Base-by-base conservation (phyloP, 2,329 filamentous ascomycete species). In the Cadophora sp. region DNA sequence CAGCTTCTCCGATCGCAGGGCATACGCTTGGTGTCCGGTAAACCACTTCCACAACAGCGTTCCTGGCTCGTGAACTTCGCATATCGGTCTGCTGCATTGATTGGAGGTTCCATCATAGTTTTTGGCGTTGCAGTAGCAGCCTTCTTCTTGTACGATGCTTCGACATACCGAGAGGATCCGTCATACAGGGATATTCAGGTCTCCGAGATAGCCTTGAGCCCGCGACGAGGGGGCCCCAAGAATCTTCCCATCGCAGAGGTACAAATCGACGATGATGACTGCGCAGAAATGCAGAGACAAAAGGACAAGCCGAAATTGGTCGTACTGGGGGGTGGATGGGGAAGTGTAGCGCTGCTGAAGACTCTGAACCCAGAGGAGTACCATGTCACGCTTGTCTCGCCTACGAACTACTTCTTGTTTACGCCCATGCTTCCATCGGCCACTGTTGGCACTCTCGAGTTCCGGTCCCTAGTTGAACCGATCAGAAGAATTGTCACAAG, bases 371-470 rank as follows among this genome's bases (percentile, higher is more conserved):
- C 94, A 0, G 93, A 94, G 14, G 93, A 97, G 74, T 99, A 97
- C 77, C 94, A 99, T 79, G 90, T 99, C 72, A 98, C 95, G 4
- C 91, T 99, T 47, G 91, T 99, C 51, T 97, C 94, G 14, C 95
- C 96, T 0, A 91, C 91, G 43, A 98, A 98, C 76, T 97, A 98
- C 81, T 99, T 99, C 81, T 82, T 99, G 39, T 99, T 99, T 79
- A 99, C 96, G 1, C 96, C 96, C 0, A 98, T 99, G 94, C 84
- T 99, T 51, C 96, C 96, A 1, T 97, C 94, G 41, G 96, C 96
- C 8, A 99, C 96, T 0, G 96, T 99, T 6, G 96, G 96, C 14
- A 99, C 96, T 0, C 83, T 99, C 39, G 95, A 97, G 76, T 83
- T 98, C 75, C 86, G 95, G 71, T 97, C 94, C 59, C 83, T 99